A percentile compares a stretch with the other conserved stretches of the same genome.
phyloP scores from a whole-genome alignment of 495 filamentous ascomycete genomes.

The Monascus purpureus region DNA sequence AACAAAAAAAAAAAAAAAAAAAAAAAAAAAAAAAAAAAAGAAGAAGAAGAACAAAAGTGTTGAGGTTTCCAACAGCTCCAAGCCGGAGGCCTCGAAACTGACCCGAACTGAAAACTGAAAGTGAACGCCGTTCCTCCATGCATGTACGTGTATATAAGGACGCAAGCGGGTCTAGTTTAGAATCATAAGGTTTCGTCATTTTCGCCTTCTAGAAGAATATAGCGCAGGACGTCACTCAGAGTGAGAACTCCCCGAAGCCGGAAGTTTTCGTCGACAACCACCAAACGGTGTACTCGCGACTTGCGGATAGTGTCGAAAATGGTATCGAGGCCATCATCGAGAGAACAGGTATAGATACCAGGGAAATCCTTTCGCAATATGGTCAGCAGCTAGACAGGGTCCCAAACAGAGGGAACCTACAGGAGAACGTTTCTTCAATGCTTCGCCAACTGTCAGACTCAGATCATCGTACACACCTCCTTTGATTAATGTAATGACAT shows the following conservation, averaged over 20 bases:
- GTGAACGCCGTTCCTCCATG: conserved; percentile 2
- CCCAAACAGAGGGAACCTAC: conserved; percentile 24
- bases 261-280: conserved; percentile 81
- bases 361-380: conserved; percentile 58
- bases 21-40: conserved; percentile 4
- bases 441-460: conserved; percentile 75
- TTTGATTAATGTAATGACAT: conserved; percentile 92
- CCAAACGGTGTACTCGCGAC: conserved; percentile 81
- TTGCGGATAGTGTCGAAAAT: conserved; percentile 96
- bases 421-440: conserved; percentile 71
- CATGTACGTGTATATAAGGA: conserved; percentile 13
- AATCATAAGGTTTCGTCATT: conserved; percentile 26
- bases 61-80: not conserved
- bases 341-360: conserved; percentile 89
- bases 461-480: conserved; percentile 87
- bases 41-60: not conserved
- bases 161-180: too few species aligned
- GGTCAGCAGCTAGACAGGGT: not conserved
- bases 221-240: conserved; percentile 91
- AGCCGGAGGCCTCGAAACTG: not conserved
- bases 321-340: conserved; percentile 82
- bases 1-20: too few species aligned
- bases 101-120: conserved; percentile 1
- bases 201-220: conserved; percentile 81
- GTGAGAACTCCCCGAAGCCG: conserved; percentile 81